These are phyloP conservation scores for Pterula multifida DNA, from an alignment of 1,284 basidiomycete genomes.

Conservation along the genomic window DNA sequence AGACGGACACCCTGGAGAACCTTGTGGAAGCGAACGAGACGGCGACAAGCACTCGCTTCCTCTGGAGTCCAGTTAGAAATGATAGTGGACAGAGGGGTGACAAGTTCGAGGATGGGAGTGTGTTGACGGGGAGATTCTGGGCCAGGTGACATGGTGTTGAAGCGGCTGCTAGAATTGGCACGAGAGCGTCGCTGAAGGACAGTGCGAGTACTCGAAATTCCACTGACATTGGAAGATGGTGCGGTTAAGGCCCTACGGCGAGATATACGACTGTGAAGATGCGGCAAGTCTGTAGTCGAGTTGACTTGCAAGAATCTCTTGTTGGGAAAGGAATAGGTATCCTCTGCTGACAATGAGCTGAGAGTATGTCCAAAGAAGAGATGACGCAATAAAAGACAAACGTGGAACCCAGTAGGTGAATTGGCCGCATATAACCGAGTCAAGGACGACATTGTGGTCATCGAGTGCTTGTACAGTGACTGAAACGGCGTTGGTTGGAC, in stretches of 20 bases:
- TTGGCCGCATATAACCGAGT: constrained; percentile 56
- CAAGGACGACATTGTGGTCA: constrained; percentile 37
- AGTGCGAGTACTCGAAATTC: background rate
- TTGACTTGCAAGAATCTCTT: background rate
- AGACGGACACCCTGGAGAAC: constrained; percentile 48
- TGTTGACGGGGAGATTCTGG: constrained; percentile 22
- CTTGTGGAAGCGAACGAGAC: constrained; percentile 61
- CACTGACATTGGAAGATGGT: background rate
- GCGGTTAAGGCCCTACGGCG: background rate
- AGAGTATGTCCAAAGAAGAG: constrained; percentile 5
- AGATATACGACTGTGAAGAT: background rate
- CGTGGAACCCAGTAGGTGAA: constrained; percentile 52
- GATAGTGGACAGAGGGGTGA: constrained; percentile 40
- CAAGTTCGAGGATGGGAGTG: constrained; percentile 43
- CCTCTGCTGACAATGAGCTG: constrained; percentile 1
- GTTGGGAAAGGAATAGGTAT: background rate
- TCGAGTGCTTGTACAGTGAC: constrained; percentile 55
- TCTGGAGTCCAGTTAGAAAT: constrained; percentile 42
- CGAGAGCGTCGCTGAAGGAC: constrained; percentile 25
- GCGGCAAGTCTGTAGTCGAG: background rate
- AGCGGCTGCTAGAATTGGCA: constrained; percentile 29
- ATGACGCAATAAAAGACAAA: constrained; percentile 17
- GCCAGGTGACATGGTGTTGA: constrained; percentile 19
- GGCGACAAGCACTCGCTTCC: constrained; percentile 48
- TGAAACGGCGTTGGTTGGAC: constrained; percentile 24